phyloP scores from a whole-genome alignment of 345 rosid genomes.

The Citrus sinensis region DNA sequence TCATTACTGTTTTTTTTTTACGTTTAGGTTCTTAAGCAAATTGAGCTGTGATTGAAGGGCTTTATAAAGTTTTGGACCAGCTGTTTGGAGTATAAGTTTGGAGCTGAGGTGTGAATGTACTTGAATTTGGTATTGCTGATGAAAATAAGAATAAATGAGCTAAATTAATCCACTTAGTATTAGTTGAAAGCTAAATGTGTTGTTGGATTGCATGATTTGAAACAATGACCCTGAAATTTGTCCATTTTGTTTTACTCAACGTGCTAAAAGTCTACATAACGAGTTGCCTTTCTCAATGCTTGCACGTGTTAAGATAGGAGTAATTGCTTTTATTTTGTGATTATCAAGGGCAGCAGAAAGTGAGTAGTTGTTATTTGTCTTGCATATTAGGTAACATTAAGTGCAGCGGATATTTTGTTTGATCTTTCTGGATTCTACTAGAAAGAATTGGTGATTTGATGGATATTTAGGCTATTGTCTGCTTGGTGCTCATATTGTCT shows the following conservation, averaged over 20 bases:
- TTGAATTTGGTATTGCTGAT: background rate
- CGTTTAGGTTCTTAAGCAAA: background rate
- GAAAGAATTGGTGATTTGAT: background rate
- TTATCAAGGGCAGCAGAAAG: background rate
- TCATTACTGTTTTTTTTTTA: background rate
- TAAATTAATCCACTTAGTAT: background rate
- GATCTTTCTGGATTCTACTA: background rate
- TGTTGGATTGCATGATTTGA: background rate
- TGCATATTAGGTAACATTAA: background rate
- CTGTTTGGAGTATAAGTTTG: background rate
- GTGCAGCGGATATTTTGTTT: background rate
- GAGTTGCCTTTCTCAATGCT: background rate
- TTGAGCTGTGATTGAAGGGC: background rate
- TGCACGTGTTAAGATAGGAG: background rate
- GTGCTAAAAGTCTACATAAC: background rate
- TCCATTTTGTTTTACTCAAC: background rate
- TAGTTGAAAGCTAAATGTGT: no score
- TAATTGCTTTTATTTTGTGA: background rate
- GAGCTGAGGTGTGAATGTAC: background rate
- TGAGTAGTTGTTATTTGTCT: background rate
- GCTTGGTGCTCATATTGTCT: background rate
- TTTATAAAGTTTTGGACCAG: background rate
- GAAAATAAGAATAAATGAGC: background rate
- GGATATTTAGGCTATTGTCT: background rate
- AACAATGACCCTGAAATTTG: background rate